Evolutionary conservation across 192 early-diverging fungal genomes (phyloP).

Genomic region (Entophlyctis luteolus): DNA sequence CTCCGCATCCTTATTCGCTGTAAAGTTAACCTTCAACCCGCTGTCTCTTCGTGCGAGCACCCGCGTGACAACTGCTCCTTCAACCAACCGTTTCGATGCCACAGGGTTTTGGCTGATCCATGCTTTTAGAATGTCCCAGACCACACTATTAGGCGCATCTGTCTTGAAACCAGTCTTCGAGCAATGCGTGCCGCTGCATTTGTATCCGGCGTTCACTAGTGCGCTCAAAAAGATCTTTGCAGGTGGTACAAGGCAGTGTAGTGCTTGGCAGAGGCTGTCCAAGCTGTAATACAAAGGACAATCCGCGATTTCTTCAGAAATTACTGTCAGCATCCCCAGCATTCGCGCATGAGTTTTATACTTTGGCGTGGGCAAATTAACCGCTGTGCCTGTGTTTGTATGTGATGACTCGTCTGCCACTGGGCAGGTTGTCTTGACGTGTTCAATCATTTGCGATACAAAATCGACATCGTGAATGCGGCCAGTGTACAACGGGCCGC

Average conservation of each 20-base stretch:
- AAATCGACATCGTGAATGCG: conserved; percentile 82
- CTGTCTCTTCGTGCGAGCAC: conserved; percentile 56
- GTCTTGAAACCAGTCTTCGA: conserved; percentile 82
- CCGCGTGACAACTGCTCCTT: conserved; percentile 56
- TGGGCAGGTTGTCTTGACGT: conserved; percentile 52
- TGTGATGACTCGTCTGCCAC: neutral
- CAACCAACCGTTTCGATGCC: conserved; percentile 57
- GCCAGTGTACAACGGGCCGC: conserved; percentile 87
- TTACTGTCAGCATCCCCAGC: conserved; percentile 92
- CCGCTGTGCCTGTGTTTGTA: no score
- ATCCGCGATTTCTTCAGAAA: conserved; percentile 59
- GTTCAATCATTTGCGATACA: conserved; percentile 73
- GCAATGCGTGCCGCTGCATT: conserved; percentile 84
- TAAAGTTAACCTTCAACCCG: conserved; percentile 19
- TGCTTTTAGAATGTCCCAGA: conserved; percentile 91
- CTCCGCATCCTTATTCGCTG: neutral
- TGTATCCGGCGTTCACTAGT: conserved; percentile 84
- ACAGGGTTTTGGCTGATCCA: conserved; percentile 72
- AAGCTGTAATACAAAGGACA: conserved; percentile 81
- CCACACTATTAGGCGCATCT: conserved; percentile 71
- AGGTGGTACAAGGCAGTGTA: conserved; percentile 74
- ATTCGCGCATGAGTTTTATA: conserved; percentile 86
- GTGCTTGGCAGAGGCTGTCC: conserved; percentile 59
- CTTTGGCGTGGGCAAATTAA: conserved; percentile 39
- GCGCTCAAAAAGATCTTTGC: conserved; percentile 69